Evolutionary conservation across 192 early-diverging fungal genomes (phyloP), one percentile per base, ranked within the genome.

Genomic region (Entrophospora sp.): DNA sequence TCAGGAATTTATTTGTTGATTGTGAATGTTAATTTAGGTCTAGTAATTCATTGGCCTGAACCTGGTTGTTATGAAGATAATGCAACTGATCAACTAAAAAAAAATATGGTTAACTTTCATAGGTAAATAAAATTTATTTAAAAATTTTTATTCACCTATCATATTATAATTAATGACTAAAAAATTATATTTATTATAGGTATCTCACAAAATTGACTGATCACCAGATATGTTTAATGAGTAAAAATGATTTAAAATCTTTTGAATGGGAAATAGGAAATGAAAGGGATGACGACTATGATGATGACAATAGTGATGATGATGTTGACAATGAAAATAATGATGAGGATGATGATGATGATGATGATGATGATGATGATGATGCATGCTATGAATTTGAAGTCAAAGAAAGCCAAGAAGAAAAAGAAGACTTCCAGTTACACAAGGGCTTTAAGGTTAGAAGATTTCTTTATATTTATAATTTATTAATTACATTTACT

Each of bases 61-160:
- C 16, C 1, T 6, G 64, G 51, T 8, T 66, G 64, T 53, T 69
- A 63, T 64, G 68, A 61, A 25, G 51, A 61, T 13, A 64, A 64
- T 32, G 68, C 24, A 8, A 52, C 68, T 30, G 35, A 46, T 1
- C 24, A 64, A 25, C 25, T 18, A 30, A 62, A 64, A 34, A 69
- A 69, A 51, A 69, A 69, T 44, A 51, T 69, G 61, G 65, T 38
- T 20, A 69, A 69, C 16, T 34, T 69, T 14, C 68, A 69, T 38
- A 42, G 68, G 68, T 64, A 32, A 10, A 13, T 13, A 43, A 1
- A 14, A 20, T 24, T n/a, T n/a, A n/a, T n/a, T n/a, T n/a, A n/a
- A n/a, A n/a, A n/a, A n/a, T n/a, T n/a, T n/a, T n/a, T n/a, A n/a
- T n/a, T n/a, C n/a, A n/a, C n/a, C n/a, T n/a, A n/a, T n/a, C n/a